Base-by-base conservation (phyloP, 805 yeast genomes). In the Metschnikowia chrysomelidarum region DNA sequence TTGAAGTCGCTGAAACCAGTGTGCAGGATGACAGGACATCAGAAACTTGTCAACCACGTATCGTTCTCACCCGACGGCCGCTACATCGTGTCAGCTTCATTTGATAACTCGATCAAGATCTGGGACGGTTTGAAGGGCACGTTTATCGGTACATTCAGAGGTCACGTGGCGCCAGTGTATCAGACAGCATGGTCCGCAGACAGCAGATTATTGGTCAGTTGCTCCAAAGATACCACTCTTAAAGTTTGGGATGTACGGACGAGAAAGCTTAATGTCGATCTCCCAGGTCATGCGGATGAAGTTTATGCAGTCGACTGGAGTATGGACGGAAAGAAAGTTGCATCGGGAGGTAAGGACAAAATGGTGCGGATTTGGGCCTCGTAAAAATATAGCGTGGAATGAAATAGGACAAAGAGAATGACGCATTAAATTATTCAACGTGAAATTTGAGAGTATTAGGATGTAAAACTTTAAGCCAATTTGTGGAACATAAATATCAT, bases 291-390 rank as follows among this genome's bases (percentile, higher is more conserved):
- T 56, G 68, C 80, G 11, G 98, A 93, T 54, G 98, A 93, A 62
- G 96, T 93, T 1, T 93, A 78, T 57, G 94, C 97, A 0, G 96
- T 93, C 4, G 98, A 93, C 53, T 93, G 98, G 98, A 86, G 96
- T 67, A 78, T 83, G 37, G 98, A 93, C 57, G 98, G 98, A 29
- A 76, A 76, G 46, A 73, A 82, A 47, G 98, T 93, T 9, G 95
- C 91, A n/a, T 86, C 96, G 57, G 98, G 98, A 14, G 98, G 98
- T 34, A 89, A 88, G 56, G 98, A 93, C 59, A 93, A 89, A 60
- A 83, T 83, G 73, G 88, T 93, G 16, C 74, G 97, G 53, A 67
- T 93, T 40, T 93, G 98, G 98, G 78, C 93, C 3, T 42, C 46
- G 16, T 44, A 38, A 24, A 26, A n/a, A n/a, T n/a, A 12, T 7